Evolutionary conservation across 441 rosid species (phyloP).

Genomic region (Omphalea diandra): DNA sequence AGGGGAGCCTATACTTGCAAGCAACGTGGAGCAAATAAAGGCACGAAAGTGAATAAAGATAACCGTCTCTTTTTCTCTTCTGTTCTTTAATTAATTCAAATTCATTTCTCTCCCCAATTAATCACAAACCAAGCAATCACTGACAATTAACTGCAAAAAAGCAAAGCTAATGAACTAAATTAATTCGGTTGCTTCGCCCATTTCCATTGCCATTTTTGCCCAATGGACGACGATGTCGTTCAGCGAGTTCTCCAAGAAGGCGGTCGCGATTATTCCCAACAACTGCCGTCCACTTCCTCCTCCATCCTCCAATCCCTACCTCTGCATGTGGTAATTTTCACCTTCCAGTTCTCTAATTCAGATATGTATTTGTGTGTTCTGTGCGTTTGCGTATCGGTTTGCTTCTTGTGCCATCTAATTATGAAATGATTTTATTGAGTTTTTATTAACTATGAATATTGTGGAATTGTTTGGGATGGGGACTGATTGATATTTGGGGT

Average conservation of each 20-base stretch:
- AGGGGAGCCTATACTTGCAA: conserved; percentile 26
- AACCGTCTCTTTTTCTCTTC: background rate
- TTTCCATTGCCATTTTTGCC: background rate
- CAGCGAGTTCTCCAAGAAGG: conserved; percentile 94
- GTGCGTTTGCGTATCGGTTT: background rate
- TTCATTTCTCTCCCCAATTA: background rate
- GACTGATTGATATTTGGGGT: conserved; percentile 24
- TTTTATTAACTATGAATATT: background rate
- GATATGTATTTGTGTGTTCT: background rate
- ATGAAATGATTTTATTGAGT: background rate
- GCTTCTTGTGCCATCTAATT: background rate
- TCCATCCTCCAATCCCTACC: conserved; percentile 94
- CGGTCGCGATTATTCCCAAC: conserved; percentile 88
- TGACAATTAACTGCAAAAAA: background rate
- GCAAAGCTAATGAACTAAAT: background rate
- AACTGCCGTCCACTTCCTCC: conserved; percentile 75
- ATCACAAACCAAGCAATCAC: background rate
- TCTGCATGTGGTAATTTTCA: conserved; percentile 86
- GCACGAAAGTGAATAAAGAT: background rate
- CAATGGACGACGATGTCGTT: conserved; percentile 91
- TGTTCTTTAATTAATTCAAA: conserved; percentile 8
- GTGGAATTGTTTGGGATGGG: background rate
- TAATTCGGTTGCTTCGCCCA: too few species aligned
- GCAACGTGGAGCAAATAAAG: conserved; percentile 22
- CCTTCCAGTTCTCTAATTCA: background rate